These are phyloP conservation scores for Rutstroemia sp. DNA, from an alignment of 2,329 filamentous ascomycete genomes.

Conservation along the genomic window DNA sequence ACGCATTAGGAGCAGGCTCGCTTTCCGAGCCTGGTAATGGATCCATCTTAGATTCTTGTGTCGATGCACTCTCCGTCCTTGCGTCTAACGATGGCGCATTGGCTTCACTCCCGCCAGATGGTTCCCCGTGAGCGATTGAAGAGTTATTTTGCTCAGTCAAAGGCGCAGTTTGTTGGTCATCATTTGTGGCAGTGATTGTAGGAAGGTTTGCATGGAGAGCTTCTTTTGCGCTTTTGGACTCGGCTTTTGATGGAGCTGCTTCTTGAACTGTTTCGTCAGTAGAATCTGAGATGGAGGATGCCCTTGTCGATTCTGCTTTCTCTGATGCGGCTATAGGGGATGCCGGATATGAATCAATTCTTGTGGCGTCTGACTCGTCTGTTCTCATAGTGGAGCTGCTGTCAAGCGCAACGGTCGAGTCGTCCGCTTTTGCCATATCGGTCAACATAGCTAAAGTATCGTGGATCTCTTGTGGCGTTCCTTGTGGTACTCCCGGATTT, in stretches of 20 bases:
- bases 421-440: conserved; percentile 34
- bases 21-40: conserved; percentile 4
- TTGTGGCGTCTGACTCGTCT: conserved; percentile 31
- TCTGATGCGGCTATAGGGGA: conserved; percentile 51
- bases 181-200: background rate
- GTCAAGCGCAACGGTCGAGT: conserved; percentile 49
- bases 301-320: conserved; percentile 51
- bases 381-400: conserved; percentile 32
- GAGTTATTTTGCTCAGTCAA: background rate
- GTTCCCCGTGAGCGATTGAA: background rate
- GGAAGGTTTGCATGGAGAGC: background rate
- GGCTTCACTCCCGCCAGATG: background rate
- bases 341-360: conserved; percentile 49
- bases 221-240: background rate
- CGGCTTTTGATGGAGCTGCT: conserved; percentile 8
- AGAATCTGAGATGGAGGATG: conserved; percentile 56
- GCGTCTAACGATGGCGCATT: background rate
- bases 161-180: background rate
- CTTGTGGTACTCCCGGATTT: conserved; percentile 1
- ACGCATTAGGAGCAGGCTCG: background rate
- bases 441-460: conserved; percentile 22
- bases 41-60: conserved; percentile 1
- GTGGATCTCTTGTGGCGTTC: conserved; percentile 17
- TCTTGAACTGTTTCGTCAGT: conserved; percentile 51
- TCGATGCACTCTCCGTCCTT: too few species aligned